A percentile compares a stretch with the other conserved stretches of the same genome.
These are phyloP conservation scores for Beauveria sp. DNA, from an alignment of 2,329 filamentous ascomycete genomes.

Conservation along the genomic window DNA sequence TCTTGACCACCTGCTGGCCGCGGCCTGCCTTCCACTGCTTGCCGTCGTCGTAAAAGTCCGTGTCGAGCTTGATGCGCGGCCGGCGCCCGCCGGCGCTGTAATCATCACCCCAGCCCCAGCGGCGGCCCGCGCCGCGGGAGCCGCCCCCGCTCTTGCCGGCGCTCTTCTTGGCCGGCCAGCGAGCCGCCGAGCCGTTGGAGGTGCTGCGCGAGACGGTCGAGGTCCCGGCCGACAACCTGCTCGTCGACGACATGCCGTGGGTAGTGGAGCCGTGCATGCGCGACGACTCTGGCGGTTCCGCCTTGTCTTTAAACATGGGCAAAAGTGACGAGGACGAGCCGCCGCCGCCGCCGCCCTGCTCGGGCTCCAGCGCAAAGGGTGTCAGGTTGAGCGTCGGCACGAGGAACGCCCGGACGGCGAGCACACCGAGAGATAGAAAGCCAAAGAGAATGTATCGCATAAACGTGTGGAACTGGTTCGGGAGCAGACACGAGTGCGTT, in stretches of 20 bases:
- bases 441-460: slow-evolving; percentile 66
- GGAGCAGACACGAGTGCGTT: slow-evolving; percentile 83
- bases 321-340: slow-evolving; percentile 21
- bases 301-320: slow-evolving; percentile 47
- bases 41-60: slow-evolving; percentile 37
- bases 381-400: slow-evolving; percentile 47
- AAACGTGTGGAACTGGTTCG: slow-evolving; percentile 79
- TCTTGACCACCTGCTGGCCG: slow-evolving; percentile 27
- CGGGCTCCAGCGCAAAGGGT: slow-evolving; percentile 44
- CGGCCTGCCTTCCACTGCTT: slow-evolving; percentile 28
- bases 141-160: slow-evolving; percentile 33
- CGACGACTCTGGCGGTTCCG: slow-evolving; percentile 31
- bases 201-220: slow-evolving; percentile 16
- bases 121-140: slow-evolving; percentile 19
- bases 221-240: slow-evolving; percentile 11
- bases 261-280: slow-evolving; percentile 21
- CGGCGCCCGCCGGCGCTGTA: slow-evolving; percentile 29
- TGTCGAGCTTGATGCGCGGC: slow-evolving; percentile 48
- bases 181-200: slow-evolving; percentile 17
- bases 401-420: slow-evolving; percentile 48
- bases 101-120: slow-evolving; percentile 39
- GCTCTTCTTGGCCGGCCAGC: slow-evolving; percentile 20
- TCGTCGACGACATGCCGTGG: slow-evolving; percentile 12
- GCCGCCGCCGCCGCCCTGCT: slow-evolving; percentile 14
- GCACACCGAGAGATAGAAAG: slow-evolving; percentile 40